Percentiles rank a stretch among this genome's conserved stretches.
Evolutionary conservation across 257 asterid species (phyloP).

Genomic region (Solanum peruvianum): DNA sequence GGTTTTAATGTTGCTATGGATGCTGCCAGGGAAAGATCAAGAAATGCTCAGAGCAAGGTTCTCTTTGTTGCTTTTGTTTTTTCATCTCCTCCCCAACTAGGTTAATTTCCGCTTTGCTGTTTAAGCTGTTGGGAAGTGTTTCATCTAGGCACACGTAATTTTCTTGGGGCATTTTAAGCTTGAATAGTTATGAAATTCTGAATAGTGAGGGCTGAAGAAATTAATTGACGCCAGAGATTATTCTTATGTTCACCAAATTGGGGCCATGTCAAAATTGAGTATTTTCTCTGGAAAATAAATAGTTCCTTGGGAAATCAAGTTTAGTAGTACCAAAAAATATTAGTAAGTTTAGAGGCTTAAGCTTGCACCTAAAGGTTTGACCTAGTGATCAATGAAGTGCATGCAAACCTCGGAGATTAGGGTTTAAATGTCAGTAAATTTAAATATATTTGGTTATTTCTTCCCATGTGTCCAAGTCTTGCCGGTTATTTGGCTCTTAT

Average conservation of each 20-base stretch:
- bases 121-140: neutral
- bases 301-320: neutral
- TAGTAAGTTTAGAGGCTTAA: neutral
- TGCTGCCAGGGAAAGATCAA: conserved; percentile 85
- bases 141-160: neutral
- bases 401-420: neutral
- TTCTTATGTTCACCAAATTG: neutral
- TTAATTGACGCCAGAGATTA: neutral
- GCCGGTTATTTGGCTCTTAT: neutral
- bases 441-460: neutral
- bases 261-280: neutral
- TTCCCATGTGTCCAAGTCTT: neutral
- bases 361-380: neutral
- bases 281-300: neutral
- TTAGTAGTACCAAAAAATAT: neutral
- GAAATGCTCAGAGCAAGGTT: conserved; percentile 94
- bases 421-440: neutral
- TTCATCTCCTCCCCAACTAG: neutral
- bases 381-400: neutral
- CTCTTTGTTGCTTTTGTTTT: conserved; percentile 1
- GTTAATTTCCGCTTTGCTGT: neutral
- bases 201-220: neutral
- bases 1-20: conserved; percentile 70
- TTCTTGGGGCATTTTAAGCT: neutral
- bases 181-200: neutral